Conservation (phyloP, 805 yeast genomes). For the Babjeviella inositovora region DNA sequence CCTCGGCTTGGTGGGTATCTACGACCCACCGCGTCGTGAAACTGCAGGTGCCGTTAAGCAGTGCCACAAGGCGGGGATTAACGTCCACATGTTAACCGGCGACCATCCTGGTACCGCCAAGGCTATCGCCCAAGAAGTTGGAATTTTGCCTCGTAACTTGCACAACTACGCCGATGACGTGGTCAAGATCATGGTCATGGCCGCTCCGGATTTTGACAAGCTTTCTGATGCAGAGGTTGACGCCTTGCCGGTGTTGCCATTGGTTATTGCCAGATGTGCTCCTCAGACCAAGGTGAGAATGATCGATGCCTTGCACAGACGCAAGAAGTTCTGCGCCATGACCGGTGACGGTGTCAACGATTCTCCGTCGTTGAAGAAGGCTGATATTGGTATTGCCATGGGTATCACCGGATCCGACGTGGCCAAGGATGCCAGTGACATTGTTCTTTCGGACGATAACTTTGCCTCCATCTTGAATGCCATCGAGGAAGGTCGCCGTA, state of each 20-base stretch:
- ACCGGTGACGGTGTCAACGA: conserved; percentile 79
- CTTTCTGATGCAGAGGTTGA: conserved; percentile 48
- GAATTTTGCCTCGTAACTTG: conserved; percentile 50
- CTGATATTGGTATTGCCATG: conserved; percentile 79
- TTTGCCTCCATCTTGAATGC: conserved; percentile 70
- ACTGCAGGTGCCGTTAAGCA: conserved; percentile 45
- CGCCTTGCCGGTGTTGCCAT: conserved; percentile 45
- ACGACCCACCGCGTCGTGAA: conserved; percentile 68
- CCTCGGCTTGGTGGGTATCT: conserved; percentile 60
- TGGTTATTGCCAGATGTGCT: conserved; percentile 72
- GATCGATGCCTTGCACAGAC: conserved; percentile 62
- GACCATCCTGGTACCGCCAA: conserved; percentile 68
- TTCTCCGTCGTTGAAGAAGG: conserved; percentile 59
- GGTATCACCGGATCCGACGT: conserved; percentile 72
- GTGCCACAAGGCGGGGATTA: conserved; percentile 64
- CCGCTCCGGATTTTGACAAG: conserved; percentile 56
- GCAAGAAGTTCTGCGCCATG: conserved; percentile 57
- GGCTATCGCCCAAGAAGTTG: conserved; percentile 73
- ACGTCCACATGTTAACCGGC: conserved; percentile 73
- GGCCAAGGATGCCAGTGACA: conserved; percentile 73
- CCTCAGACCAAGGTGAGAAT: conserved; percentile 71
- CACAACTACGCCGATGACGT: conserved; percentile 39
- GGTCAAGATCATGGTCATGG: conserved; percentile 55
- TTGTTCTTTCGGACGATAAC: conserved; percentile 62
- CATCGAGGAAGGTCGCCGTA: conserved; percentile 67